These are phyloP conservation scores for Kluyveromyces dobzhanskii DNA, from an alignment of 805 yeast species.

Conservation along the genomic window DNA sequence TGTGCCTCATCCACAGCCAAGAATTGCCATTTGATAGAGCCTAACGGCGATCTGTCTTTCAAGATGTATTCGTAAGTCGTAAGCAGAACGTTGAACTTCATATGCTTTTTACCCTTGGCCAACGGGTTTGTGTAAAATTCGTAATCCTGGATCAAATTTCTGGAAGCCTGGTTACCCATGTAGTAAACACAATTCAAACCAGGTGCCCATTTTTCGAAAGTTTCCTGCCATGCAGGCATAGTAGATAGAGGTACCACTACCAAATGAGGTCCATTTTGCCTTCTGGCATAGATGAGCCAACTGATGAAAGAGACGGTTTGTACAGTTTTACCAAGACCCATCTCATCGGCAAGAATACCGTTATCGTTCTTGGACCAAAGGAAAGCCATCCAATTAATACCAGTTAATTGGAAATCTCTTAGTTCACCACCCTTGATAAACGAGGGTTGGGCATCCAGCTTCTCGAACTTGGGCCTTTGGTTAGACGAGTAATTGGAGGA, in stretches of 20 bases:
- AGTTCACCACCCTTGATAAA: constrained; percentile 86
- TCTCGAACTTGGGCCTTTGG: constrained; percentile 82
- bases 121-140: constrained; percentile 67
- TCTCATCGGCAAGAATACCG: constrained; percentile 96
- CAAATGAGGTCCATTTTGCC: constrained; percentile 95
- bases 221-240: constrained; percentile 98
- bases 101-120: constrained; percentile 41
- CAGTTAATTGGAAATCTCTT: constrained; percentile 96
- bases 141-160: constrained; percentile 71
- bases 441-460: constrained; percentile 75
- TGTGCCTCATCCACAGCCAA: constrained; percentile 99
- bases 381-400: constrained; percentile 99
- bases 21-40: constrained; percentile 86
- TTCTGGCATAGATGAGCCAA: constrained; percentile 90
- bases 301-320: constrained; percentile 92
- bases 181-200: constrained; percentile 89
- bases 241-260: constrained; percentile 96
- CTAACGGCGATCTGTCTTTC: constrained; percentile 77
- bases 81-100: constrained; percentile 83
- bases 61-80: constrained; percentile 96
- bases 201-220: constrained; percentile 96
- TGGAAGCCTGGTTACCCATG: constrained; percentile 83
- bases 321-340: constrained; percentile 98
- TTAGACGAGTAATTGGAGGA: constrained; percentile 72
- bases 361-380: constrained; percentile 96